Evolutionary conservation across 2,329 filamentous ascomycete species (phyloP).

Genomic region (Cadophora luteo-olivacea): DNA sequence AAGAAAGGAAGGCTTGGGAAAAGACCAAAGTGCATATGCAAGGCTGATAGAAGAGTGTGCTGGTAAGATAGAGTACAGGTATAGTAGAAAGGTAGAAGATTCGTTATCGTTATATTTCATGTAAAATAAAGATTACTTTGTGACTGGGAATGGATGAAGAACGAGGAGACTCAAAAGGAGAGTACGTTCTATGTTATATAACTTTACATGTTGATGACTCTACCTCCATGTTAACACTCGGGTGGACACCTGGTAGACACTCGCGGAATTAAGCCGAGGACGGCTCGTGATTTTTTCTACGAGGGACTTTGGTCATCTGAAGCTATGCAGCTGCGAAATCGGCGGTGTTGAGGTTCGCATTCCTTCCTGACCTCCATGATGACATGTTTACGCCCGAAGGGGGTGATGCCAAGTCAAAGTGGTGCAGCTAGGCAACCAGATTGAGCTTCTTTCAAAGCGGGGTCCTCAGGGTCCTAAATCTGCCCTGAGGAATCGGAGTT

Average conservation of each 20-base stretch:
- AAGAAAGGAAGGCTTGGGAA: neutral
- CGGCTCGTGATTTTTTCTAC: neutral
- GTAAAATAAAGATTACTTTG: neutral
- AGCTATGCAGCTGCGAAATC: neutral
- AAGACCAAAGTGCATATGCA: neutral
- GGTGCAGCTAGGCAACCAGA: neutral
- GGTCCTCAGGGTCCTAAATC: neutral
- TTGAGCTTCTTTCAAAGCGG: neutral
- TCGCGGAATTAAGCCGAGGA: slow-evolving; percentile 11
- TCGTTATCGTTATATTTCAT: slow-evolving; percentile 4
- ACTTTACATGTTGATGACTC: neutral
- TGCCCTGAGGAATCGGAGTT: slow-evolving; percentile 8
- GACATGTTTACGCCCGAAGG: slow-evolving; percentile 2
- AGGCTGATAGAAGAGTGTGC: neutral
- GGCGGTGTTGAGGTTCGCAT: neutral
- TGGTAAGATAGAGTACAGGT: slow-evolving; percentile 8
- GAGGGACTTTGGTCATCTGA: slow-evolving; percentile 7
- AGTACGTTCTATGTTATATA: neutral
- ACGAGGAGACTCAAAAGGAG: neutral
- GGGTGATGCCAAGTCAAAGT: neutral
- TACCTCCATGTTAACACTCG: neutral
- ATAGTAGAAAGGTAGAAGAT: neutral
- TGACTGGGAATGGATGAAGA: neutral
- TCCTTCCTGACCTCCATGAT: neutral
- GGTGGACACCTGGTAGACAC: neutral